These are phyloP conservation scores for Sherardia arvensis DNA, from an alignment of 257 asterid genomes.

Conservation along the genomic window DNA sequence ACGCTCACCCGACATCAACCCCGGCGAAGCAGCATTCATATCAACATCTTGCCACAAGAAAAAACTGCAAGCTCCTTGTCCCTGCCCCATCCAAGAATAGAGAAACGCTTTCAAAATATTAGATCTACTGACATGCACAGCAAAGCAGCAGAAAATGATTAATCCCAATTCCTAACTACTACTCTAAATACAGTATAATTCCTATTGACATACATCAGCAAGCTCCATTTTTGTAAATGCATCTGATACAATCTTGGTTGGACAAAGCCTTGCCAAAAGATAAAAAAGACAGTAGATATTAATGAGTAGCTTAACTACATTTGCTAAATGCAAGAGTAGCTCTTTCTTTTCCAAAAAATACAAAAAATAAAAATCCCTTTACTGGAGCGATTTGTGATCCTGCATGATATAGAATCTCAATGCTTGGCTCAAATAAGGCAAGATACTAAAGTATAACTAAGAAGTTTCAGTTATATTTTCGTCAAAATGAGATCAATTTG, in stretches of 20 bases:
- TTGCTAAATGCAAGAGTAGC: not conserved
- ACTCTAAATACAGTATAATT: not conserved
- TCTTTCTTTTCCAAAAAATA: no score
- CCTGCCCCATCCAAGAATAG: conserved; percentile 20
- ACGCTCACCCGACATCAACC: conserved; percentile 9
- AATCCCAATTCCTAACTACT: not conserved
- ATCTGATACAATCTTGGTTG: no score
- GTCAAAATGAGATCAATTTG: not conserved
- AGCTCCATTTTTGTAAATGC: no score
- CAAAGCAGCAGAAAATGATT: not conserved
- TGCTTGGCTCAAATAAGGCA: no score
- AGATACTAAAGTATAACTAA: not conserved
- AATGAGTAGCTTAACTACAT: not conserved
- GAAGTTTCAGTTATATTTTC: not conserved
- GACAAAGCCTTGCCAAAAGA: not conserved
- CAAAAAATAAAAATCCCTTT: no score
- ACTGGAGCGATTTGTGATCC: no score
- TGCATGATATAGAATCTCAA: no score
- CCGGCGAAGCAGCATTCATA: not conserved
- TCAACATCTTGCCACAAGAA: conserved; percentile 38
- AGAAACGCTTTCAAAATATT: not conserved
- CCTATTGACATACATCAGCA: not conserved
- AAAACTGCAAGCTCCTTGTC: conserved; percentile 51
- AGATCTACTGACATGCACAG: not conserved
- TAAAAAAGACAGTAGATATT: not conserved